Percentiles rank a stretch among this genome's conserved stretches.
Evolutionary conservation across 805 yeast species (phyloP).

Genomic region (Yarrowia sp.): DNA sequence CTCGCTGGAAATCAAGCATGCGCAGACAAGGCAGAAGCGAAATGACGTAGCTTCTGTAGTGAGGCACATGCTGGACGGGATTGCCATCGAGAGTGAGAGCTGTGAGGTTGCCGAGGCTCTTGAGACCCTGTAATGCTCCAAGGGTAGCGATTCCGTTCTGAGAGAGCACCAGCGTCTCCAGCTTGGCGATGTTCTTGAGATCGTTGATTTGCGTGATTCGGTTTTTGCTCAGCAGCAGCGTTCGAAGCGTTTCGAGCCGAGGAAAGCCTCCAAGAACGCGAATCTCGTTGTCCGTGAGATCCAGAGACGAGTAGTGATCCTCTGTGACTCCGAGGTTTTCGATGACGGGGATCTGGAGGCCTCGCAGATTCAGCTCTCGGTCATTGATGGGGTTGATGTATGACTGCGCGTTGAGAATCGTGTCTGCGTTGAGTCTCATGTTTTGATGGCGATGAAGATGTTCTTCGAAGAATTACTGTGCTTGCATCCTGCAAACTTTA

Average conservation of each 20-base stretch:
- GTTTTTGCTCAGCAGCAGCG: slow-evolving; percentile 64
- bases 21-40: slow-evolving; percentile 62
- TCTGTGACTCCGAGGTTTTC: slow-evolving; percentile 46
- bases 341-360: slow-evolving; percentile 42
- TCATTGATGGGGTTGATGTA: slow-evolving; percentile 47
- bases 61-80: slow-evolving; percentile 48
- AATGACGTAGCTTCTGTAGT: slow-evolving; percentile 61
- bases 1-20: slow-evolving; percentile 65
- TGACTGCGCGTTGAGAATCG: slow-evolving; percentile 50
- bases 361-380: slow-evolving; percentile 46
- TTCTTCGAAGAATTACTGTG: slow-evolving; percentile 2
- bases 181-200: slow-evolving; percentile 45
- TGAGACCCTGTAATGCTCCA: slow-evolving; percentile 44
- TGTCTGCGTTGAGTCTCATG: slow-evolving; percentile 59
- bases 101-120: slow-evolving; percentile 45
- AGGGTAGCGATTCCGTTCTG: slow-evolving; percentile 52
- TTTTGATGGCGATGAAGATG: neutral
- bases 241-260: slow-evolving; percentile 43
- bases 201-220: slow-evolving; percentile 45
- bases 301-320: slow-evolving; percentile 56
- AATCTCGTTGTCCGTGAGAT: slow-evolving; percentile 75
- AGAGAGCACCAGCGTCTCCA: slow-evolving; percentile 53
- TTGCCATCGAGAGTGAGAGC: slow-evolving; percentile 58
- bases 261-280: slow-evolving; percentile 53
- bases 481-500: slow-evolving; percentile 2